Percentiles rank a stretch among this genome's conserved stretches.
phyloP scores from a whole-genome alignment of 495 filamentous ascomycete species.

The Penicillium angulare region DNA sequence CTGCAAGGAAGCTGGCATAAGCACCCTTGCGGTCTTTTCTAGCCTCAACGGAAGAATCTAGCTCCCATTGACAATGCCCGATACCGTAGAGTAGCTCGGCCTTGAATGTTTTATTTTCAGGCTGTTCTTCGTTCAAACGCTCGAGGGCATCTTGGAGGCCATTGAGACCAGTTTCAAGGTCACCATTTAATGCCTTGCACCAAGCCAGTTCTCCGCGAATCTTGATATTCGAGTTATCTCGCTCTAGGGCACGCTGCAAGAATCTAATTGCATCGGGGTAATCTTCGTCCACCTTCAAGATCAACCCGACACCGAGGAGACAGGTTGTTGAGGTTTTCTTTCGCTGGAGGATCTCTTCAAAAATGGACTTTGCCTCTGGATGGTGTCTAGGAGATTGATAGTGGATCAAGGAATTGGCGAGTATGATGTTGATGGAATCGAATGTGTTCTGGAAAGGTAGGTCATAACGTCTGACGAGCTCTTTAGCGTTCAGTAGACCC shows the following conservation, averaged over 20 bases:
- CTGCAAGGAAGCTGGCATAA: slow-evolving; percentile 78
- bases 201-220: slow-evolving; percentile 83
- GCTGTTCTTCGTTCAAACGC: slow-evolving; percentile 51
- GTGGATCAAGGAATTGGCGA: slow-evolving; percentile 80
- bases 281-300: slow-evolving; percentile 89
- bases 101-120: slow-evolving; percentile 65
- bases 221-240: slow-evolving; percentile 68
- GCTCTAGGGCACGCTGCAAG: slow-evolving; percentile 66
- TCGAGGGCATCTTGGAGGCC: slow-evolving; percentile 70
- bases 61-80: slow-evolving; percentile 84
- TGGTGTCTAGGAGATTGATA: slow-evolving; percentile 90
- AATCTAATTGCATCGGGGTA: slow-evolving; percentile 77
- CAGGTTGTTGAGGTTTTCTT: slow-evolving; percentile 73
- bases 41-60: slow-evolving; percentile 65
- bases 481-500: slow-evolving; percentile 58
- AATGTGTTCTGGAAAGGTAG: slow-evolving; percentile 61
- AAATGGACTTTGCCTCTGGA: slow-evolving; percentile 77
- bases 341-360: slow-evolving; percentile 71
- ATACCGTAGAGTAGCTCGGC: slow-evolving; percentile 85
- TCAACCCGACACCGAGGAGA: slow-evolving; percentile 84
- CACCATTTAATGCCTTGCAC: slow-evolving; percentile 82
- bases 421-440: slow-evolving; percentile 70
- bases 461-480: slow-evolving; percentile 63
- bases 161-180: slow-evolving; percentile 58
- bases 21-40: slow-evolving; percentile 75